phyloP scores from a whole-genome alignment of 2,329 filamentous ascomycete genomes.

The Paraconiothyrium brasiliense region DNA sequence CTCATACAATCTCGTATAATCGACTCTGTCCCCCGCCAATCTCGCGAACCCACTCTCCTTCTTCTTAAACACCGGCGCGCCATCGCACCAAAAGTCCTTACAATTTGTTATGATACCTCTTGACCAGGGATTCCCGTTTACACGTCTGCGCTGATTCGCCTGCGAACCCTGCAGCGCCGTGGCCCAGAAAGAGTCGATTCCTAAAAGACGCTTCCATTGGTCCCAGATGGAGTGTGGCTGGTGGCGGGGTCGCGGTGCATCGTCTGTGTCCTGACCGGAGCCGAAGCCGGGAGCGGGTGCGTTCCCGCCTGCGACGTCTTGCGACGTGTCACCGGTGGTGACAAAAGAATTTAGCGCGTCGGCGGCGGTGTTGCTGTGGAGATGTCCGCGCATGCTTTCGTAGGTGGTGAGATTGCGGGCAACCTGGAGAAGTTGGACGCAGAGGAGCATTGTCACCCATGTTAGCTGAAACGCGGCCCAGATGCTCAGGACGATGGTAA shows the following conservation, averaged over 20 bases:
- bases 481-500: slow-evolving; percentile 78
- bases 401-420: slow-evolving; percentile 93
- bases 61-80: slow-evolving; percentile 79
- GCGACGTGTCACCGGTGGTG: slow-evolving; percentile 71
- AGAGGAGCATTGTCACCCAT: slow-evolving; percentile 97
- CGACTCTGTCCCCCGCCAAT: slow-evolving; percentile 79
- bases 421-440: slow-evolving; percentile 92
- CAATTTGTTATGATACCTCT: slow-evolving; percentile 88
- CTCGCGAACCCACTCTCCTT: slow-evolving; percentile 78
- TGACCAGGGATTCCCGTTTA: slow-evolving; percentile 81
- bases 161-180: slow-evolving; percentile 80
- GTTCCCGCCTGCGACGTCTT: slow-evolving; percentile 60
- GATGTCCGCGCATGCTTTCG: slow-evolving; percentile 90
- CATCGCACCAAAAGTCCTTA: slow-evolving; percentile 95
- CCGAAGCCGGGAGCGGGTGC: slow-evolving; percentile 64
- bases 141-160: slow-evolving; percentile 50
- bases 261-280: slow-evolving; percentile 64
- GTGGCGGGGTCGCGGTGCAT: slow-evolving; percentile 33
- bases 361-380: slow-evolving; percentile 64
- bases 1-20: slow-evolving; percentile 92
- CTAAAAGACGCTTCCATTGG: slow-evolving; percentile 84
- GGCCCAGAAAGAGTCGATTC: slow-evolving; percentile 92
- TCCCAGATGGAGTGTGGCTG: slow-evolving; percentile 72
- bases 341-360: slow-evolving; percentile 77
- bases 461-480: slow-evolving; percentile 88